Evolutionary conservation across 495 filamentous ascomycete species (phyloP), one percentile per base, ranked within the genome.

Genomic region (Recurvomyces mirabilis): DNA sequence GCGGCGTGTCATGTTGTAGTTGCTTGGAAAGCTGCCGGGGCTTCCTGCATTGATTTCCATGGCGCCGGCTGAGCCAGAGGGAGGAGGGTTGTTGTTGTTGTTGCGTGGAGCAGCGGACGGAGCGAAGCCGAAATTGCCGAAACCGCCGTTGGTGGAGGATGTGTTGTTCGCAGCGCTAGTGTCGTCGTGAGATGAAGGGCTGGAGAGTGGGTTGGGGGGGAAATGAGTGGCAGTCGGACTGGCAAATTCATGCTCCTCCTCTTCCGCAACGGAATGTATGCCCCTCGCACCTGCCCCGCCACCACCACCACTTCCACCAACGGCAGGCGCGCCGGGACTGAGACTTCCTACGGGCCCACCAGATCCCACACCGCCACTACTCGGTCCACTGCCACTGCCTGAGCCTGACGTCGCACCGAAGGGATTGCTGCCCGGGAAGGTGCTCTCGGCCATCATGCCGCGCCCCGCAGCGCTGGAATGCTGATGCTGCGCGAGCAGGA

Each of bases 1-100:
- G 34, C 91, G 85, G 47, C 91, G 84, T 55, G 74, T 81, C 69
- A 94, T 77, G 59, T 88, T 89, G 64, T 95, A 98, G 58, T 95
- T 88, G 49, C 74, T 82, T 32, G 93, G 93, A 55, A 94, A 87
- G 43, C 81, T 82, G 26, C 26, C 23, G 43, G 43, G 3, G 22
- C 13, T 14, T 24, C 37, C 21, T 86, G 42, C 79, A 82, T 36
- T 83, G 77, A 23, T 4, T 1, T 49, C 49, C 49, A 52, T 52
- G 4, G 49, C 40, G 42, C 47, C 41, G 11, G 43, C 18, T 10
- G 54, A 38, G 0, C 48, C 41, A 5, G 56, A 52, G 0, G 51
- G 43, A 35, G 46, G 31, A 28, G 46, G 48, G 20, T 51, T 32
- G 38, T 38, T 39, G 17, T 36, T 21, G 23, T 2, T 2, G 17